These are phyloP conservation scores for Xylariaceae sp. DNA, from an alignment of 2,329 filamentous ascomycete species.

Conservation along the genomic window DNA sequence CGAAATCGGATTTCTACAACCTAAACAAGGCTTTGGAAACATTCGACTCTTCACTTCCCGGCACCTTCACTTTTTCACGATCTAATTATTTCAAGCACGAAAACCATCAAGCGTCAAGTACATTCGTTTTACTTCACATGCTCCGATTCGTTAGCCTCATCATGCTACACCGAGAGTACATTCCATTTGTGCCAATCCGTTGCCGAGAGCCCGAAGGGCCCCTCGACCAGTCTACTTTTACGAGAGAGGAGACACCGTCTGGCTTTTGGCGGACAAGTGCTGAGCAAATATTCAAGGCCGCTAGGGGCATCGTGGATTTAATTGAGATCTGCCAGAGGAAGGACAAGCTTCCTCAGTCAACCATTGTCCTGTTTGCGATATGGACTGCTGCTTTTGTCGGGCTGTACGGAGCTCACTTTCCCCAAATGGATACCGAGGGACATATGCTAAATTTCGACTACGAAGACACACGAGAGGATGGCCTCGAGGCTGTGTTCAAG, in stretches of 20 bases:
- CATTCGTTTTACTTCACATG: conserved; percentile 64
- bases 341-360: conserved; percentile 62
- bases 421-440: conserved; percentile 59
- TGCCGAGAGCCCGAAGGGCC: conserved; percentile 49
- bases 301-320: conserved; percentile 60
- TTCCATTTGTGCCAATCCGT: conserved; percentile 60
- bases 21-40: conserved; percentile 48
- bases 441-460: conserved; percentile 46
- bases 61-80: conserved; percentile 53
- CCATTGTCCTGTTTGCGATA: conserved; percentile 61
- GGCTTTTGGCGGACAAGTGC: conserved; percentile 63
- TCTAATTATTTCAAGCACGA: conserved; percentile 64
- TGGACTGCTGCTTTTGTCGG: conserved; percentile 64
- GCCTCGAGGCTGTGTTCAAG: conserved; percentile 32
- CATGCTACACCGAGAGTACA: conserved; percentile 64
- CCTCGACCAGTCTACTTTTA: conserved; percentile 54
- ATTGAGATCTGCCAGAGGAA: conserved; percentile 57
- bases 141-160: conserved; percentile 62
- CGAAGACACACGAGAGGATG: conserved; percentile 26
- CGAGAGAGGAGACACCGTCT: conserved; percentile 43
- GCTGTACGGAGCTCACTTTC: conserved; percentile 63
- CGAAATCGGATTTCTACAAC: conserved; percentile 49
- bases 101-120: conserved; percentile 57
- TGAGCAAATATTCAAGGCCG: conserved; percentile 58
- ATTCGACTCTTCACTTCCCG: conserved; percentile 53